Evolutionary conservation across 2,329 filamentous ascomycete genomes (phyloP), one percentile per base, ranked within the genome.

Genomic region (Colletotrichum falcatum): DNA sequence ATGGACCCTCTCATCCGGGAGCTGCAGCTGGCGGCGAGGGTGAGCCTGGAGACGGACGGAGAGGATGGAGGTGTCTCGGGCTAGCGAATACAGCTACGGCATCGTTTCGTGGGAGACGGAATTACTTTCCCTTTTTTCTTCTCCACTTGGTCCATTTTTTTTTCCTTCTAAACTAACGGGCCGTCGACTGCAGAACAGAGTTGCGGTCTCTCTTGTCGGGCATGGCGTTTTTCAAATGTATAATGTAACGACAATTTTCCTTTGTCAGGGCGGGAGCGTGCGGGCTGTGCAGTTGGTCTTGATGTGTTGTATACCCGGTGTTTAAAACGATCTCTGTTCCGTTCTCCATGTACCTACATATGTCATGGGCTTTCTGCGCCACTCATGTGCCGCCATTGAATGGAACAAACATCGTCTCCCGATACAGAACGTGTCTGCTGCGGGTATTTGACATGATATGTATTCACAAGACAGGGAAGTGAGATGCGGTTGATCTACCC

Each of bases 1-100:
- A 79, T 85, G 28, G 83, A 85, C 75, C 82, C 83, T 11, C 72
- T 85, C 56, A 85, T 85, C 81, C 78, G 81, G 65, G 83, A 84
- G 75, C 74, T 85, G 12, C 65, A 70, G n/a, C 28, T 61, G 7
- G 72, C 70, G 20, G 64, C 72, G 54, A 46, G 72, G 30, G 61
- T 73, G 12, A 73, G 72, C 54, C 66, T 63, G 35, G 72, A 73
- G 66, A 46, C 53, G 63, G 48, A 61, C 63, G 20, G 64, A 61
- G 11, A 61, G 39, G 44, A 58, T 14, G 37, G 55, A 46, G 58
- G 51, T 62, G 26, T 51, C 59, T 42, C 55, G 46, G 51, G 48
- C 28, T 30, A 23, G 53, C 12, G 69, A 61, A 3, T 69, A 65
- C 28, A 55, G 39, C 23, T 65, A 72, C 35, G 68, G 60, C 58